Base-by-base conservation (phyloP, 2,329 filamentous ascomycete species). In the Pyrenochaeta sp. region DNA sequence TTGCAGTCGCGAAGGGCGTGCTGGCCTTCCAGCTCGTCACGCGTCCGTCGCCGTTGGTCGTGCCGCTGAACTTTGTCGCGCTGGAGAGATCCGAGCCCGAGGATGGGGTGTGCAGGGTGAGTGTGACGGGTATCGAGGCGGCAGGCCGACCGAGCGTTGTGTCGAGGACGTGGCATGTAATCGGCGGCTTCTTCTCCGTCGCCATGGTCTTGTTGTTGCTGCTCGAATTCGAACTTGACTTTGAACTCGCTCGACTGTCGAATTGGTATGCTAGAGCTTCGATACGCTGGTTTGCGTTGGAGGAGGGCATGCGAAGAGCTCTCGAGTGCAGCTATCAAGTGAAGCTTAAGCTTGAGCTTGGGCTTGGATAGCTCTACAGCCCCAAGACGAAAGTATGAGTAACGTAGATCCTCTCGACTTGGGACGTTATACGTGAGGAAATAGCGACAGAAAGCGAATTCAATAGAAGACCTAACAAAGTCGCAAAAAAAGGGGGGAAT, bases 161-260 rank as follows among this genome's bases (percentile, higher is more conserved):
- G 81, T 95, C 90, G 74, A 95, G 90, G 75, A 93, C 85, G 81
- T 95, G 91, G 81, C 90, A 94, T 75, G 91, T 94, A 69, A 95
- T 94, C 71, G 85, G 86, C 63, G 73, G 81, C 54, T 69, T 72
- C 40, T 47, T 49, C 9, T 63, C 56, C 18, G 66, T 57, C 1
- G 65, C 45, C 58, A 63, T 71, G 17, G 48, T 58, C 48, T 35
- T 35, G 12, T 35, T 35, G 15, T 21, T 29, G 17, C 53, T 47
- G 18, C 37, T 29, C 7, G 56, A 21, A 14, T 53, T 41, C 23
- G 57, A 21, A 17, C 37, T 29, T 5, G 56, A 21, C 12, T 53
- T 41, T 27, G 57, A 21, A 17, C 44, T 54, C 37, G 56, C 17
- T 11, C 51, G 23, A 9, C 49, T 20, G 30, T 45, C 33, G 21